Percentiles rank a stretch among this genome's conserved stretches.
These are phyloP conservation scores for Brassica napus DNA, from an alignment of 345 rosid species.

Conservation along the genomic window Da-Ae NC_063438.1:10068001-10068500, in stretches of 20 bases:
- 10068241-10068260: slow-evolving; percentile 66
- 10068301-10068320: slow-evolving; percentile 2
- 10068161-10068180: background rate
- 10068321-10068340: background rate
- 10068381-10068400: slow-evolving; percentile 82
- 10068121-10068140: slow-evolving; percentile 81
- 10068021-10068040: background rate
- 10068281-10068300: slow-evolving; percentile 41
- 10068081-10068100: slow-evolving; percentile 35
- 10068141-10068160: slow-evolving; percentile 45
- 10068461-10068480: slow-evolving; percentile 49
- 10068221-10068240: background rate
- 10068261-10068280: slow-evolving; percentile 92
- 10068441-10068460: slow-evolving; percentile 82
- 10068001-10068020: background rate
- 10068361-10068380: slow-evolving; percentile 60
- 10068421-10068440: slow-evolving; percentile 83
- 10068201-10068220: background rate
- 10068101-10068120: slow-evolving; percentile 69
- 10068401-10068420: slow-evolving; percentile 71
- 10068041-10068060: background rate
- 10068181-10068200: background rate
- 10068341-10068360: background rate
- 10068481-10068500: background rate
- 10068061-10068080: slow-evolving; percentile 74